These are phyloP conservation scores for Heterobasidion occidentale DNA, from an alignment of 1,284 basidiomycete genomes.

Conservation along the genomic window DNA sequence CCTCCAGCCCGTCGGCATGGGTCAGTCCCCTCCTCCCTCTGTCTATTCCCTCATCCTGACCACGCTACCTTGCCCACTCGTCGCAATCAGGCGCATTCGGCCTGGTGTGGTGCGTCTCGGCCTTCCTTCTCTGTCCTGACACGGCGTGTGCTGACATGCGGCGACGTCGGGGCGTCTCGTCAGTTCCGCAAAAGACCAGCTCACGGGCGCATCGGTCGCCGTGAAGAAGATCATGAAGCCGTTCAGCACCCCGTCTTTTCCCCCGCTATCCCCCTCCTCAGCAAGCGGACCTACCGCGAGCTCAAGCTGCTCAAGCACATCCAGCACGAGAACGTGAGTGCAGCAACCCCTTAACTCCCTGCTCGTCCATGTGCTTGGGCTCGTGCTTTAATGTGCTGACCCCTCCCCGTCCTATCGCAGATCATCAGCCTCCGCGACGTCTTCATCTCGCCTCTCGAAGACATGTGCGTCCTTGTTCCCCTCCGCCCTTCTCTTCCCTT, in stretches of 20 bases:
- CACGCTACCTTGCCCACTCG: constrained; percentile 8
- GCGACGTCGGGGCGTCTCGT: not conserved
- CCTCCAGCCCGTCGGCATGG: constrained; percentile 99
- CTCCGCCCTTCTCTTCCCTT: not conserved
- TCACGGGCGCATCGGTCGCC: constrained; percentile 90
- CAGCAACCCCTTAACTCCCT: not conserved
- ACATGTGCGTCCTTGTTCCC: constrained; percentile 57
- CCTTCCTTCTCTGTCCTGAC: not conserved
- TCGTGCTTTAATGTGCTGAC: not conserved
- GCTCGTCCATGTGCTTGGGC: not conserved
- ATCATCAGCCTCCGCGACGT: constrained; percentile 99
- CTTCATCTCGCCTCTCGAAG: constrained; percentile 97
- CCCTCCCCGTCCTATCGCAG: constrained; percentile 31
- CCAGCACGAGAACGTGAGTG: constrained; percentile 89
- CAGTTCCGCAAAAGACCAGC: constrained; percentile 96
- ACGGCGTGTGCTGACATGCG: not conserved
- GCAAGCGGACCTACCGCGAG: constrained; percentile 96
- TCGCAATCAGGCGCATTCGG: constrained; percentile 75
- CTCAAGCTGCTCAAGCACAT: constrained; percentile 99
- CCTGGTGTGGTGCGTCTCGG: constrained; percentile 75
- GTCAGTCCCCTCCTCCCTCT: constrained; percentile 33
- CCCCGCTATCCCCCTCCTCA: too few species aligned
- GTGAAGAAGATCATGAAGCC: constrained; percentile 99
- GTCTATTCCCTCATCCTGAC: constrained; percentile 12
- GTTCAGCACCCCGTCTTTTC: constrained; percentile 92